Percentiles rank a stretch among this genome's conserved stretches.
These are phyloP conservation scores for Leptosphaerulina australis DNA, from an alignment of 2,329 filamentous ascomycete species.

Conservation along the genomic window DNA sequence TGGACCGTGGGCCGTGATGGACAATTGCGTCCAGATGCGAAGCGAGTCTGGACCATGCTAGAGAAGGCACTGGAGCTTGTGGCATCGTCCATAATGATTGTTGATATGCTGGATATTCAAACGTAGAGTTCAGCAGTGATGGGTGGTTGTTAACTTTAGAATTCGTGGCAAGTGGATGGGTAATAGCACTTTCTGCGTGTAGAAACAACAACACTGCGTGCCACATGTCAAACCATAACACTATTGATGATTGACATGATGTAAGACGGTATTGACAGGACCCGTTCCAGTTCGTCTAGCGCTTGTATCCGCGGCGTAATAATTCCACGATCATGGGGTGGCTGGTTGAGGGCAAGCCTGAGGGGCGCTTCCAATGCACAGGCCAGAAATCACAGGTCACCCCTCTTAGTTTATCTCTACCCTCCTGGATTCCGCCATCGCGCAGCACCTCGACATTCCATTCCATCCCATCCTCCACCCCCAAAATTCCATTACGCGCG, in stretches of 20 bases:
- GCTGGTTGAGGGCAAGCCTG: conserved; percentile 8
- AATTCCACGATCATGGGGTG: conserved; percentile 10
- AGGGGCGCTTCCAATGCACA: conserved; percentile 7
- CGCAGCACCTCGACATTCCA: conserved; percentile 29
- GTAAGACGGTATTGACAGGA: conserved; percentile 8
- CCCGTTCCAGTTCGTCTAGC: conserved; percentile 3
- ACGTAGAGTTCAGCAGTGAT: neutral
- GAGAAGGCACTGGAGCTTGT: conserved; percentile 2
- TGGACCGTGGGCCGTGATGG: conserved; percentile 40
- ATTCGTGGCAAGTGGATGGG: neutral
- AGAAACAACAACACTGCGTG: neutral
- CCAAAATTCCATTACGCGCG: conserved; percentile 36
- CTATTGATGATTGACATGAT: neutral
- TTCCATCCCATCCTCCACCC: conserved; percentile 29
- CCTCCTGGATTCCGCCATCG: conserved; percentile 22
- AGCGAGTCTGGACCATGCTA: conserved; percentile 9
- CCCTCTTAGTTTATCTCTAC: neutral
- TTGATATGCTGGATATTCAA: neutral
- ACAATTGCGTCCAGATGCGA: conserved; percentile 23
- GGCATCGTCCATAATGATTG: neutral
- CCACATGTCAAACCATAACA: neutral
- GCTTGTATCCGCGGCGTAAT: conserved; percentile 15
- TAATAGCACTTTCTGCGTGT: neutral
- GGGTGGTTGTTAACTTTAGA: neutral
- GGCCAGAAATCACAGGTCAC: neutral